phyloP scores from a whole-genome alignment of 805 yeast species.

The Candida sonorensis region DNA sequence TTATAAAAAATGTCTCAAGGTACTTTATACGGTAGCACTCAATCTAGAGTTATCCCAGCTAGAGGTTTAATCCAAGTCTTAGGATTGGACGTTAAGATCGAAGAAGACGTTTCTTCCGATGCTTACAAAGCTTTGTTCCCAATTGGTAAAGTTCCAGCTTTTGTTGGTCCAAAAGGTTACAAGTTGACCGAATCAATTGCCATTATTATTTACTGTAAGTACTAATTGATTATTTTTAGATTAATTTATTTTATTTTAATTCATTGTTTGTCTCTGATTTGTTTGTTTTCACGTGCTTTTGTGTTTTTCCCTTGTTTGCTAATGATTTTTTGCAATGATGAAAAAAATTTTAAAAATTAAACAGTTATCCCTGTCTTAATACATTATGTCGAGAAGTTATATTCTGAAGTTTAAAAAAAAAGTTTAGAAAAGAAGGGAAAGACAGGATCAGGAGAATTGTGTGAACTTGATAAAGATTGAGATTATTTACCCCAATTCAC shows the following conservation, averaged over 20 bases:
- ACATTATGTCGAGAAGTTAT: constrained; percentile 60
- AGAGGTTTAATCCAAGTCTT: constrained; percentile 46
- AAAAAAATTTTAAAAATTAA: constrained; percentile 37
- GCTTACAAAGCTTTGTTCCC: constrained; percentile 52
- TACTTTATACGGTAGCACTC: constrained; percentile 26
- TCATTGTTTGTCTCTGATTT: not conserved
- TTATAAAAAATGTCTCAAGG: constrained; percentile 26
- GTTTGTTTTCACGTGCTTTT: not conserved
- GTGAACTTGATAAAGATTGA: no score
- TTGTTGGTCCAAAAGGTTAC: constrained; percentile 64
- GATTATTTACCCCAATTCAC: no score
- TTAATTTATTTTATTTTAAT: no score
- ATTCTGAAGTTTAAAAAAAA: constrained; percentile 37
- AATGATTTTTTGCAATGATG: constrained; percentile 48
- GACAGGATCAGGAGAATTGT: not conserved
- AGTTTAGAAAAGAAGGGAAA: no score
- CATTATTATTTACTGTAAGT: constrained; percentile 43
- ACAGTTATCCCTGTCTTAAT: constrained; percentile 89
- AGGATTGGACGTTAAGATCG: constrained; percentile 46
- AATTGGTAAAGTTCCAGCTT: constrained; percentile 59
- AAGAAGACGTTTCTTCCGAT: constrained; percentile 8
- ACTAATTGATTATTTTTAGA: not conserved
- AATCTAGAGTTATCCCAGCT: constrained; percentile 27
- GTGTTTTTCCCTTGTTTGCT: not conserved
- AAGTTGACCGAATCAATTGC: constrained; percentile 68